Evolutionary conservation across 2,329 filamentous ascomycete genomes (phyloP), one percentile per base, ranked within the genome.

Genomic region (Ustulina deusta): DNA sequence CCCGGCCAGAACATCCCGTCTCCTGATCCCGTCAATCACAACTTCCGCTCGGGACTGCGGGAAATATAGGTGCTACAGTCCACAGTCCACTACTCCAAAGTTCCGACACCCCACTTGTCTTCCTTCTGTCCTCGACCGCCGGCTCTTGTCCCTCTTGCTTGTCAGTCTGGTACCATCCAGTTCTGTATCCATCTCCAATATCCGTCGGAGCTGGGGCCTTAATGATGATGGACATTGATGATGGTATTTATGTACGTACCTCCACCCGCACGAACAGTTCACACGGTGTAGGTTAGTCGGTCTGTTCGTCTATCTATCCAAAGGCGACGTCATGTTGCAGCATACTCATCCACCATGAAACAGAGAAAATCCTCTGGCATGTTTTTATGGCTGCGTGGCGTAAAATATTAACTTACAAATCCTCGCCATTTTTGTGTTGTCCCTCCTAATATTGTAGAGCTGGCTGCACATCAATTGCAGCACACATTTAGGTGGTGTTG

Each of bases 21-120:
- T 20, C n/a, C 17, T 49, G 25, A 38, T 38, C 11, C 34, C 48
- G 60, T 32, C 54, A 58, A 63, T 66, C 58, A 60, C 49, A 62
- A 57, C 63, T 29, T 66, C 52, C n/a, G 32, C 22, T 48, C 61
- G 44, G 46, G 9, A 22, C 17, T 13, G 20, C 17, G 15, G 27
- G n/a, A 51, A 32, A 44, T 20, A n/a, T n/a, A n/a, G n/a, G n/a
- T n/a, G n/a, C n/a, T n/a, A n/a, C n/a, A n/a, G n/a, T n/a, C n/a
- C n/a, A n/a, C n/a, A n/a, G n/a, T n/a, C n/a, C n/a, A n/a, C n/a
- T n/a, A n/a, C n/a, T n/a, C n/a, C n/a, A n/a, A n/a, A n/a, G n/a
- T n/a, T n/a, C n/a, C n/a, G n/a, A n/a, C n/a, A n/a, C n/a, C n/a
- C n/a, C n/a, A n/a, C n/a, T n/a, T n/a, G n/a, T n/a, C n/a, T n/a